Conservation (phyloP, 1,284 basidiomycete species). For the Austroboletus niveus region DNA sequence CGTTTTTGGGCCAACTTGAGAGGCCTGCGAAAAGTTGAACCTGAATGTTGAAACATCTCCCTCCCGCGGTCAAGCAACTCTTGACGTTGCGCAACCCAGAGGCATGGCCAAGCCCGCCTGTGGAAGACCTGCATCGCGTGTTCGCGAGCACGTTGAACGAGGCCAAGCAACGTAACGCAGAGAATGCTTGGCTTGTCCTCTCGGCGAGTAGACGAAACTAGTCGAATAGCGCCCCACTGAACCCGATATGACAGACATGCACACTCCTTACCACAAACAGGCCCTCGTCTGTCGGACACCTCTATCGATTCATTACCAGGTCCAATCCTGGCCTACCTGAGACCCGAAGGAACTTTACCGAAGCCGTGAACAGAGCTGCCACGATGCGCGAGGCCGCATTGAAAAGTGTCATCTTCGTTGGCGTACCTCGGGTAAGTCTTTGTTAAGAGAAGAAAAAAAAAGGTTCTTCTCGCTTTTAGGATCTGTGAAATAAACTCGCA, state of each 20-base stretch:
- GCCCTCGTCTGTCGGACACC: conserved; percentile 72
- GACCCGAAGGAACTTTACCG: conserved; percentile 45
- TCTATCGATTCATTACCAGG: conserved; percentile 76
- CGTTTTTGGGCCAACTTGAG: no score
- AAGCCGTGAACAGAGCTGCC: conserved; percentile 68
- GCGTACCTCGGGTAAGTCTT: conserved; percentile 74
- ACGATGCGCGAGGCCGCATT: conserved; percentile 91
- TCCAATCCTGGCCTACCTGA: conserved; percentile 42
- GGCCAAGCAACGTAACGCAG: conserved; percentile 62
- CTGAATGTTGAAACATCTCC: conserved; percentile 43
- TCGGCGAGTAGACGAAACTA: conserved; percentile 48
- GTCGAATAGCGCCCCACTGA: conserved; percentile 16
- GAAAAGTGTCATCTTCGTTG: conserved; percentile 92
- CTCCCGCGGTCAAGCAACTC: conserved; percentile 65
- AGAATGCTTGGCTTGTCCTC: conserved; percentile 82
- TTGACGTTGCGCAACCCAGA: conserved; percentile 68
- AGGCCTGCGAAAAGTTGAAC: not conserved
- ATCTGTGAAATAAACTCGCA: conserved; percentile 9
- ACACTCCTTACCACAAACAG: conserved; percentile 82
- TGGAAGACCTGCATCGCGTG: conserved; percentile 51
- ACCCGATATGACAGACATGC: conserved; percentile 60
- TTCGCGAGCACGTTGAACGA: conserved; percentile 60
- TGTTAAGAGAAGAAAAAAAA: not conserved
- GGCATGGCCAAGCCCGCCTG: conserved; percentile 57
- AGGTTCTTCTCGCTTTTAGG: conserved; percentile 5